Evolutionary conservation across 495 filamentous ascomycete species (phyloP), one percentile per base, ranked within the genome.

Genomic region (Trichoderma virens): DNA sequence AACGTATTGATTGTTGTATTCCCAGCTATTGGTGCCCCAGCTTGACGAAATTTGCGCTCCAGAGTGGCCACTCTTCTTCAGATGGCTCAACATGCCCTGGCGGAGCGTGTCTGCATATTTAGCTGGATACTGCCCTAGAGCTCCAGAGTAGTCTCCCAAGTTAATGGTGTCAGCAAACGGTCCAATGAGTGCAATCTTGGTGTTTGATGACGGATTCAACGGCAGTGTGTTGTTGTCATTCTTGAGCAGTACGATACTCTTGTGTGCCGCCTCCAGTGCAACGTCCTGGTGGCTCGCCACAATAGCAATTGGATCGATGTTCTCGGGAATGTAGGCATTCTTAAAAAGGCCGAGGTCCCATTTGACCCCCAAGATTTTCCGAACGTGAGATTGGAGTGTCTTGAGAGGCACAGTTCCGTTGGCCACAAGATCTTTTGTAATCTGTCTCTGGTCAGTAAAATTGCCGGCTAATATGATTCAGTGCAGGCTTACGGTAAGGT

Each of bases 121-220:
- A 16, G 71, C 75, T 2, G 77, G 78, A 64, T 75, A 76, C 30
- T 74, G 72, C 1, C 77, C 78, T 65, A 70, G 79, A 54, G 72
- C 63, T 13, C 73, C 74, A 4, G 74, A 75, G 65, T 77, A 77
- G 38, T 75, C 75, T 11, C 74, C 77, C 61, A 75, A 77, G 62
- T 81, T 79, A 43, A 80, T 67, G 39, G 70, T 73, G 61, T 80
- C 77, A 0, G 70, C 61, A 39, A 77, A 81, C 3, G 75, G 78
- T 1, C 79, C 78, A 27, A 80, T 68, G 16, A 78, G 69, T 20
- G 72, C 75, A 47, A 78, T 72, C 32, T 70, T 76, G 20, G 23
- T 14, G 3, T 47, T 65, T 70, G 20, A 73, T 67, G 69, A 13
- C 6, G 34, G 70, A 3, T 66, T 66, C 5, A 79, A 34, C n/a